Base-by-base conservation (phyloP, 129 eudicot species). In the Pseudognaphalium luteoalbum region DNA sequence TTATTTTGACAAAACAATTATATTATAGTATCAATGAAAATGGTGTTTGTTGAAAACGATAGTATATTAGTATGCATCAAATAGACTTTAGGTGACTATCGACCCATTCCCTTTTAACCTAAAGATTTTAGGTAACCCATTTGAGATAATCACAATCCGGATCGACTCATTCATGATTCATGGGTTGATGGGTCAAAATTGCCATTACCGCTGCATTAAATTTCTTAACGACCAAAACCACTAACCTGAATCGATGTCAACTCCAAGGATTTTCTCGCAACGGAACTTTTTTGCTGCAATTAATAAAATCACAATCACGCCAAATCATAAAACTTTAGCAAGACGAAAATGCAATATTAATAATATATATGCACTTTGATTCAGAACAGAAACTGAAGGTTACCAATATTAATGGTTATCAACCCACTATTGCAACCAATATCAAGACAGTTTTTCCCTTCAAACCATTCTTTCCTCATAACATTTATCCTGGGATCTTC, bases 391-490 rank as follows among this genome's bases (percentile, higher is more conserved):
- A 41, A 50, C 16, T 25, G 19, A 35, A 41, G 15, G 30, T 78
- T 86, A 91, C 99, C 99, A 3, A 94, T 86, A 52, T 71, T 76
- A 60, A 89, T 91, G 4, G 99, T 94, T 76, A 94, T 81, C 64
- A 88, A 52, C 11, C 99, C 99, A 74, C 88, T 83, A 79, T 94
- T 94, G 76, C 99, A 94, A 51, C 99, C 99, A 69, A 94, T 91
- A 71, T 94, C 99, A 79, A 94, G 97, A 86, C 99, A 94, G 37
- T 86, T 87, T 84, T 94, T 94, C 74, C 90, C 94, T 70, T 94
- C 86, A 68, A 94, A 94, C 99, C 99, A 94, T 78, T 91, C 99
- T 73, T 83, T 86, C 78, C 68, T 89, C 84, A 94, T 71, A 73
- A 87, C 85, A 77, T 84, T 89, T 28, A 94, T 72, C 66, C 99